Percentiles rank a stretch among this genome's conserved stretches.
Evolutionary conservation across 805 yeast species (phyloP).

Genomic region (Teunomyces stri): DNA sequence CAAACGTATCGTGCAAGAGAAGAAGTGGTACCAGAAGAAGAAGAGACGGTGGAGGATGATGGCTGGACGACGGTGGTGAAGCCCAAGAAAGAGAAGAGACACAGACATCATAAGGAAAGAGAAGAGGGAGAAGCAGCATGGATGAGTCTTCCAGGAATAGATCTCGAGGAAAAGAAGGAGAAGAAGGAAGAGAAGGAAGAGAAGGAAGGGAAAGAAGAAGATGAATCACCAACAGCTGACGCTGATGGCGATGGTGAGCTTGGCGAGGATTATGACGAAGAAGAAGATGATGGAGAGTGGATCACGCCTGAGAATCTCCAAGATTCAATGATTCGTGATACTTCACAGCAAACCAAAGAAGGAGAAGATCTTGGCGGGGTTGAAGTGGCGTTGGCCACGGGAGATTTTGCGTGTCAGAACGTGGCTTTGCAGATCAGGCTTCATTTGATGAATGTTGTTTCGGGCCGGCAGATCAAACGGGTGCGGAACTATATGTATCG

Average conservation of each 20-base stretch:
- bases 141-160: slow-evolving; percentile 4
- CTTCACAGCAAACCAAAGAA: slow-evolving; percentile 52
- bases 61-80: slow-evolving; percentile 22
- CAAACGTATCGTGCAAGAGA: slow-evolving; percentile 13
- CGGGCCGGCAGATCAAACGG: slow-evolving; percentile 81
- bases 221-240: slow-evolving; percentile 8
- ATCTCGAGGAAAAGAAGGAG: slow-evolving; percentile 9
- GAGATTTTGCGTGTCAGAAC: slow-evolving; percentile 97
- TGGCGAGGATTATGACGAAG: slow-evolving; percentile 61
- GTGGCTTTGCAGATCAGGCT: slow-evolving; percentile 89
- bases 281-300: slow-evolving; percentile 87
- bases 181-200: slow-evolving; percentile 4
- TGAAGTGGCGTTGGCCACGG: slow-evolving; percentile 80
- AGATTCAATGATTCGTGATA: slow-evolving; percentile 67
- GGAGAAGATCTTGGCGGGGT: slow-evolving; percentile 28
- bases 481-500: slow-evolving; percentile 91
- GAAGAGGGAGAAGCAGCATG: slow-evolving; percentile 2
- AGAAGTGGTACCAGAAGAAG: slow-evolving; percentile 7
- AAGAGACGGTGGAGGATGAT: slow-evolving; percentile 16
- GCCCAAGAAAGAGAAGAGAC: slow-evolving; percentile 10
- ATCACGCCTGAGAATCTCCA: slow-evolving; percentile 83
- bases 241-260: slow-evolving; percentile 9
- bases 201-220: slow-evolving; percentile 7
- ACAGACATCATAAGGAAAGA: slow-evolving; percentile 5
- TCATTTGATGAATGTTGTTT: slow-evolving; percentile 76